Evolutionary conservation across 2,329 filamentous ascomycete species (phyloP).

Genomic region (Hypoxylon sp.): DNA sequence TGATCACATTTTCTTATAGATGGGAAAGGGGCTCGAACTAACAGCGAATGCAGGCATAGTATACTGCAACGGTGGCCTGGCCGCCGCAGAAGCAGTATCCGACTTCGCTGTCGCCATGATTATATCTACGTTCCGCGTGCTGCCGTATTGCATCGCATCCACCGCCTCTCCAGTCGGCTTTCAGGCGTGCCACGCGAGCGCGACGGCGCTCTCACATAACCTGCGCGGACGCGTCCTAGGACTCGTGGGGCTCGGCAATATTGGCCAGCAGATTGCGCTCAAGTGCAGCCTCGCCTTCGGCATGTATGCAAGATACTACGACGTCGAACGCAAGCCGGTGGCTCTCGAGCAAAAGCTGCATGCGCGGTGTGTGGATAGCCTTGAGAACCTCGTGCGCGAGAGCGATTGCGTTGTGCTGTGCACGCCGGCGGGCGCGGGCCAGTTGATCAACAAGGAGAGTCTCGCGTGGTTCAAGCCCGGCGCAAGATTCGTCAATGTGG

Average conservation of each 20-base stretch:
- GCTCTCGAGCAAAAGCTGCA: conserved; percentile 59
- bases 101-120: conserved; percentile 80
- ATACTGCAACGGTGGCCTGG: conserved; percentile 81
- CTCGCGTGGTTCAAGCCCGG: conserved; percentile 69
- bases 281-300: conserved; percentile 71
- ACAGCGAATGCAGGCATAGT: conserved; percentile 65
- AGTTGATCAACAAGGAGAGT: conserved; percentile 64
- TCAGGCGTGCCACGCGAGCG: conserved; percentile 70
- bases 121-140: conserved; percentile 77
- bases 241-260: conserved; percentile 78
- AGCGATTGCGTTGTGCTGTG: conserved; percentile 75
- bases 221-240: conserved; percentile 73
- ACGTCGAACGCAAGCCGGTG: conserved; percentile 66
- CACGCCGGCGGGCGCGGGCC: conserved; percentile 65
- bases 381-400: conserved; percentile 66
- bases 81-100: conserved; percentile 80
- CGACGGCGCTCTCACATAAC: conserved; percentile 74
- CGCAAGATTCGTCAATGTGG: conserved; percentile 75
- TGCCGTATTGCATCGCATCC: conserved; percentile 75
- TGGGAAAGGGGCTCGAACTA: background rate
- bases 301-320: conserved; percentile 77
- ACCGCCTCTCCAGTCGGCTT: conserved; percentile 62
- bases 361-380: conserved; percentile 65
- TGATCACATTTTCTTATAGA: background rate
- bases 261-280: conserved; percentile 74